Base-by-base conservation (phyloP, 331 rosid genomes). In the Arachis monticola region DNA sequence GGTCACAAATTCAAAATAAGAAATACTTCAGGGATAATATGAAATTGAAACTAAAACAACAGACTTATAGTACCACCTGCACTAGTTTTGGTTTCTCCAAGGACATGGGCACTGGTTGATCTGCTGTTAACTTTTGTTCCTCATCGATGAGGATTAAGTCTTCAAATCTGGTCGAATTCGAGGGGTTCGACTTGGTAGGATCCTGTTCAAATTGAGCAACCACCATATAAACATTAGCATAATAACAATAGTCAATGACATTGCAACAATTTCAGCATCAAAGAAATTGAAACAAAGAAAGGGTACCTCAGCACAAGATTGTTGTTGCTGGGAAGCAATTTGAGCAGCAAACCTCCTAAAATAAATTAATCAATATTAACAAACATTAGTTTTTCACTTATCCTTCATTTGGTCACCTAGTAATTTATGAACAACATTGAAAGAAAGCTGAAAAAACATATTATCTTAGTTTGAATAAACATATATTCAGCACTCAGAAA, bases 81-180 rank as follows among this genome's bases (percentile, higher is more conserved):
- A 60, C 10, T 47, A 61, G 46, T 82, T 78, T 80, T 52, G 75
- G 5, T 46, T 85, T 79, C 80, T 89, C 94, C 51, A 87, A 79
- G 53, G 87, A 88, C 94, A 91, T 88, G 17, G 94, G 97, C 51
- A 78, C 94, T 40, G 94, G 91, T 46, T 85, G 89, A 6, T 85
- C 92, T 75, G 46, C 56, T 4, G 71, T 32, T 52, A 85, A 62
- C 84, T 89, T 73, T 78, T 70, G 83, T 51, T 85, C 94, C 2
- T 88, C 92, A 52, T 91, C 89, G 17, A 91, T 61, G 74, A 79
- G 83, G 44, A 91, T 83, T 63, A 69, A 47, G 53, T 77, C 85
- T 48, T 87, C 91, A 85, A 87, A 87, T 10, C 56, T 83, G 60
- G 52, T 78, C 57, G 82, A 14, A 64, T 35, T 73, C 6, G 72